Conservation (phyloP, 177 flowering plant species). For the Vitis hybrid region DNA sequence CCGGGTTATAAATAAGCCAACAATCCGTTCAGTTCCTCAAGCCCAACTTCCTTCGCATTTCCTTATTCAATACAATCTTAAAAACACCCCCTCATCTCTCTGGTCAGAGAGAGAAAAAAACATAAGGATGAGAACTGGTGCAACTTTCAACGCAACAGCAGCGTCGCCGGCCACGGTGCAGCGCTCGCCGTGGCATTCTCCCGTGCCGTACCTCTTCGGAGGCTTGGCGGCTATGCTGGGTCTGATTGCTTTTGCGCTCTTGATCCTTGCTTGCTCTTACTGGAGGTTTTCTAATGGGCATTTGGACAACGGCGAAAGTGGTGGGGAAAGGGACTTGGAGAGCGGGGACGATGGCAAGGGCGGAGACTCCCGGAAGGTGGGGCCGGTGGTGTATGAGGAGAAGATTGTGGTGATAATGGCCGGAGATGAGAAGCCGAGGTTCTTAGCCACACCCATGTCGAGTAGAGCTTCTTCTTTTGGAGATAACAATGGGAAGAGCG, state of each 20-base stretch:
- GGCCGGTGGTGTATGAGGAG: slow-evolving; percentile 36
- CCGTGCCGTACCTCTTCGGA: slow-evolving; percentile 61
- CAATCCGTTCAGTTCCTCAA: no score
- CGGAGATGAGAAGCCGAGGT: slow-evolving; percentile 48
- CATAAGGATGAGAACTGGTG: no score
- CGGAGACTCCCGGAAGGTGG: slow-evolving; percentile 2
- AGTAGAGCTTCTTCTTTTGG: background rate
- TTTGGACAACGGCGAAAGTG: slow-evolving; percentile 5
- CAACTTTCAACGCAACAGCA: no score
- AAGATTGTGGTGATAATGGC: slow-evolving; percentile 62
- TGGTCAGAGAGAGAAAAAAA: no score
- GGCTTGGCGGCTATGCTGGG: slow-evolving; percentile 58
- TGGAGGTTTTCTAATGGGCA: slow-evolving; percentile 35
- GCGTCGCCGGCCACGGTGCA: slow-evolving; percentile 4
- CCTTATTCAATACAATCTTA: no score
- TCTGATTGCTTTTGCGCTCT: slow-evolving; percentile 49
- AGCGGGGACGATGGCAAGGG: slow-evolving; percentile 19
- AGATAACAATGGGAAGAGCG: slow-evolving; percentile 1
- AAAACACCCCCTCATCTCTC: no score
- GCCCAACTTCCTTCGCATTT: no score
- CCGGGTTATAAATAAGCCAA: no score
- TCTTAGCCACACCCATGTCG: slow-evolving; percentile 43
- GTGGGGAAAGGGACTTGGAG: slow-evolving; percentile 22
- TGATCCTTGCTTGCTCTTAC: slow-evolving; percentile 58
- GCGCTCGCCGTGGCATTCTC: slow-evolving; percentile 54